Evolutionary conservation across 2,329 filamentous ascomycete species (phyloP), one percentile per base, ranked within the genome.

Genomic region (Arthrobotrys iridis): DNA sequence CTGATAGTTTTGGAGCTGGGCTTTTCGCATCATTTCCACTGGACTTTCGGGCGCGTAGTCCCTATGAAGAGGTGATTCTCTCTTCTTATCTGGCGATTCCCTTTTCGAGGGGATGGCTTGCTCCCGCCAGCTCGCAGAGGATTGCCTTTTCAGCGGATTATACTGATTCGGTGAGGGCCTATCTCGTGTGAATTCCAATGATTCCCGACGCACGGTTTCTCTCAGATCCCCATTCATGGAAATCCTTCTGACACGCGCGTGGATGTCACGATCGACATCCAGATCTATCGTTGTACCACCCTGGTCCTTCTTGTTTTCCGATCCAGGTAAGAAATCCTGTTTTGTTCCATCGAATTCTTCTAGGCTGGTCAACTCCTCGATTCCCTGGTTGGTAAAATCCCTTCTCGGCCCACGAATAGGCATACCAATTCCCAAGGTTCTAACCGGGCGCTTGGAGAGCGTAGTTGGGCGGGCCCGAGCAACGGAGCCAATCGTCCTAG

Each of bases 51-150:
- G 71, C 7, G 37, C 46, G 30, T 60, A 68, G 30, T 66, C 55
- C 24, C 63, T 58, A 13, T 48, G 26, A 15, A 68, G 40, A 22
- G 71, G 71, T 0, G 71, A 75, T 18, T 63, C 63, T 37, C 43
- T 33, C 48, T 63, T 68, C 58, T 68, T 68, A 1, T 75, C 63
- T 1, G 71, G 71, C n/a, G 71, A 75, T 22, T 75, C 71, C 33
- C 71, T 75, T 18, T 75, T 75, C 2, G 71, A 75, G 11, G 71
- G 71, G 43, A 75, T 15, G 2, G 71, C 71, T 26, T 75, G 71
- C 30, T 75, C 71, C 40, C 71, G 68, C 71, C 71, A 75, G 63
- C 71, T 75, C 2, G 71, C 71, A 10, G 71, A 75, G 37, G 71
- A 75, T 30, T 75, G 71, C 24, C 71, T 63, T 58, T 75, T 75